Conservation (phyloP, 148 eudicot genomes). For the Spergularia marina region DNA sequence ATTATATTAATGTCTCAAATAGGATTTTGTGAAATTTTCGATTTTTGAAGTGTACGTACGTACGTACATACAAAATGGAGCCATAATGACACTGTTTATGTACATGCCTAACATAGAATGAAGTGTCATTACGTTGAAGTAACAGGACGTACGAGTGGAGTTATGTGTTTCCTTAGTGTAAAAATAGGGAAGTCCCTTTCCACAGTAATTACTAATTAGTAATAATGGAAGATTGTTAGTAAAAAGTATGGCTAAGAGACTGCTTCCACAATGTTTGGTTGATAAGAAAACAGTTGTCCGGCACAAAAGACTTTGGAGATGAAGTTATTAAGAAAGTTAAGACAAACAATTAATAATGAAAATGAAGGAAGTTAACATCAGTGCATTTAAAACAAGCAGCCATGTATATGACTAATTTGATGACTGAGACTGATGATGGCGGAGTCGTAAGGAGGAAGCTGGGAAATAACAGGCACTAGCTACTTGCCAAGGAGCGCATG, state of each 20-base stretch:
- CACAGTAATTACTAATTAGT: conserved; percentile 1
- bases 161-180: neutral
- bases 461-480: too few species aligned
- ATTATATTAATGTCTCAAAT: too few species aligned
- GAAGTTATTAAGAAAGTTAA: neutral
- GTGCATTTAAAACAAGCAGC: conserved; percentile 11
- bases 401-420: neutral
- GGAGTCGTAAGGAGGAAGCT: too few species aligned
- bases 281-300: conserved; percentile 4
- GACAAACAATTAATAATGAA: neutral
- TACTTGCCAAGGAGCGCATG: neutral
- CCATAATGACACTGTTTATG: too few species aligned
- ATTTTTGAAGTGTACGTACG: too few species aligned
- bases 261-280: conserved; percentile 1
- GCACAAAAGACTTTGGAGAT: neutral
- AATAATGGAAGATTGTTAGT: neutral
- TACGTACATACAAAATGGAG: too few species aligned
- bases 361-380: neutral
- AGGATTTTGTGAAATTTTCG: too few species aligned
- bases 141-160: neutral
- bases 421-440: too few species aligned
- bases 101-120: too few species aligned
- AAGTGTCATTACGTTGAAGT: too few species aligned
- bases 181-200: conserved; percentile 1
- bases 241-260: neutral